These are phyloP conservation scores for Fraxinus ornus DNA, from an alignment of 305 asterid species.

Conservation along the genomic window DNA sequence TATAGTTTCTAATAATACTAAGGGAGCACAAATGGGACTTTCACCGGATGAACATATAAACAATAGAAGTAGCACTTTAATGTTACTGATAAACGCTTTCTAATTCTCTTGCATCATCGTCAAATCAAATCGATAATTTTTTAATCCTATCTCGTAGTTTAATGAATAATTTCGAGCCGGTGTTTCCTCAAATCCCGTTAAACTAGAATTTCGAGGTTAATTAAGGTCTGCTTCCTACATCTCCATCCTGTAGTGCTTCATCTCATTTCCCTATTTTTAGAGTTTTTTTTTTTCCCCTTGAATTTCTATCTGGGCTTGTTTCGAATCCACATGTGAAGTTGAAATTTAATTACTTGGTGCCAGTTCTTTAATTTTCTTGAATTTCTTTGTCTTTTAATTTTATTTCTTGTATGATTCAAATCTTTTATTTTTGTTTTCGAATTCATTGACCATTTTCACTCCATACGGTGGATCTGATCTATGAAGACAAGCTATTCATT, in stretches of 20 bases:
- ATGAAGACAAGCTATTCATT: constrained; percentile 71
- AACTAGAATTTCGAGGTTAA: background rate
- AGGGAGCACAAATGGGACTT: background rate
- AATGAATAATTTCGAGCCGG: background rate
- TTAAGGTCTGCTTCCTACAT: background rate
- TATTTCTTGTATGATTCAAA: background rate
- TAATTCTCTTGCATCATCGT: background rate
- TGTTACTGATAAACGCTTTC: background rate
- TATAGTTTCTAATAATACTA: background rate
- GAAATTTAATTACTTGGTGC: constrained; percentile 9
- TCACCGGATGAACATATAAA: too few species aligned
- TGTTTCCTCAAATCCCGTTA: background rate
- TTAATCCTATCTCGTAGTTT: background rate
- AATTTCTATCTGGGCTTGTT: constrained; percentile 38
- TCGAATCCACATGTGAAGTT: constrained; percentile 21
- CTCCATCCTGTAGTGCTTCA: constrained; percentile 15
- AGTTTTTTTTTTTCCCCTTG: constrained; percentile 17
- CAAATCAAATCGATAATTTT: background rate
- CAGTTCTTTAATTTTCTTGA: background rate
- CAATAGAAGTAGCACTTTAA: background rate
- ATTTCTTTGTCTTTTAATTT: background rate
- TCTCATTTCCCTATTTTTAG: constrained; percentile 11
- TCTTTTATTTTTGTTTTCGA: constrained; percentile 8
- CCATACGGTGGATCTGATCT: constrained; percentile 32
- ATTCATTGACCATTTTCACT: constrained; percentile 1